These are phyloP conservation scores for Gossypium raimondii DNA, from an alignment of 345 rosid genomes.

Conservation along the genomic window DNA sequence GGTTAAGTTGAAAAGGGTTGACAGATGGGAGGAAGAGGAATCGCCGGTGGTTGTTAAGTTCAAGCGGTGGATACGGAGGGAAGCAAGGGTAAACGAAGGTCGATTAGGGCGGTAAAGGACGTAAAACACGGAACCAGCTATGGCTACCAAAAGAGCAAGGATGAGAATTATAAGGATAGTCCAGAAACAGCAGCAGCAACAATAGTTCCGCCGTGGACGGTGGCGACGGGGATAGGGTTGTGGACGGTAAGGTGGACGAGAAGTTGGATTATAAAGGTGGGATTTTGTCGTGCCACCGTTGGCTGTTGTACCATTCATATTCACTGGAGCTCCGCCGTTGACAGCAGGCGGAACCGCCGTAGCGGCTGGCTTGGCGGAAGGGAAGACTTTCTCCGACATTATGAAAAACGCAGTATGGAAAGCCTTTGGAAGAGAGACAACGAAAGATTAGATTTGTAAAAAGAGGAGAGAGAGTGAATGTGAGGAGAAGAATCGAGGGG, in stretches of 20 bases:
- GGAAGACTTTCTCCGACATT: conserved; percentile 72
- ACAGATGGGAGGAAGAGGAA: conserved; percentile 58
- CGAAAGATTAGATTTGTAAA: neutral
- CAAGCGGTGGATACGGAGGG: conserved; percentile 63
- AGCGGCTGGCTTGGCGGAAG: conserved; percentile 51
- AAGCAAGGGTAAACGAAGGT: conserved; percentile 62
- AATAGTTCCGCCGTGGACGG: conserved; percentile 54
- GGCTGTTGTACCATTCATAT: conserved; percentile 14
- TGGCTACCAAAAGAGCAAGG: conserved; percentile 56
- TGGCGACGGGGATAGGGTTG: conserved; percentile 54
- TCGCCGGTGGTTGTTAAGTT: conserved; percentile 67
- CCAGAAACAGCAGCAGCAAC: conserved; percentile 96
- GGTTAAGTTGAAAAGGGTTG: conserved; percentile 76
- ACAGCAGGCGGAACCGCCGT: conserved; percentile 23
- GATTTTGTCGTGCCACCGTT: conserved; percentile 36
- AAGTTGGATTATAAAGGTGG: conserved; percentile 48
- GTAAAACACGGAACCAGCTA: conserved; percentile 69
- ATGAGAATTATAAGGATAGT: conserved; percentile 51
- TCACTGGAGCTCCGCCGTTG: conserved; percentile 7
- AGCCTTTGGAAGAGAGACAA: neutral
- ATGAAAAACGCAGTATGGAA: neutral
- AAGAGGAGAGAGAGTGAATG: conserved; percentile 7
- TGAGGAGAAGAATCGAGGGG: conserved; percentile 11
- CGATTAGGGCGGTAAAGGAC: conserved; percentile 75
- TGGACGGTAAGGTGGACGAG: conserved; percentile 60